Evolutionary conservation across 495 filamentous ascomycete species (phyloP), one percentile per base, ranked within the genome.

Genomic region (Platismatia glauca): DNA sequence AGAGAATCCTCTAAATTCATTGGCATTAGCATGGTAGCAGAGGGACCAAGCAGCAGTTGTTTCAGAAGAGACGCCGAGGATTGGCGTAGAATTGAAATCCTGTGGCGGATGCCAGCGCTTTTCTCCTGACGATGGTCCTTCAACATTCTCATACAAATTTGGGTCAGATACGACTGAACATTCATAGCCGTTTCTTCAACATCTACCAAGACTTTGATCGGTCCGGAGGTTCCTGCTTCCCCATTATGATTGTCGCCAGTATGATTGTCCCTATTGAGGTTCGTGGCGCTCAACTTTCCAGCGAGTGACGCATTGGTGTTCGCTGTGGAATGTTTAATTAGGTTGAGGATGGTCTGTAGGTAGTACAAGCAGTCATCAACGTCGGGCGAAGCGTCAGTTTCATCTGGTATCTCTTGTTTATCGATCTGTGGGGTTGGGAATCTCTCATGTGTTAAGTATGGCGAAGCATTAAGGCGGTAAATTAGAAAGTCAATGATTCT

Each of bases 321-420:
- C 55, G 81, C 80, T 15, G 86, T 82, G 4, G 84, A 80, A 74
- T 79, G 84, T 50, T 79, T 76, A 41, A 95, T 75, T 38, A 93
- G 75, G 65, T 89, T 89, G 20, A 85, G 86, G 0, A 94, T 72
- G 3, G 86, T 87, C 64, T 84, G 84, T 20, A 96, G 71, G 67
- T 94, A 86, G 71, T 97, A 95, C 16, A 87, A 75, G 63, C 83
- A 89, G 59, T 92, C 78, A 62, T 87, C 86, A 48, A 90, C 78
- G 67, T 94, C 89, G 66, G 90, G 85, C 0, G 71, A 60, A 22
- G 69, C 62, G 31, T 64, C 62, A 11, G 58, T 35, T 35, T 69
- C 64, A 34, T 52, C 58, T 24, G 41, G 33, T 20, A 22, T 7
- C 55, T 31, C 37, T 31, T 41, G 7, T 24, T n/a, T 22, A 27